Evolutionary conservation across 768 basidiomycete genomes (phyloP), one percentile per base, ranked within the genome.

Genomic region (Panaeolus papilionaceus): DNA sequence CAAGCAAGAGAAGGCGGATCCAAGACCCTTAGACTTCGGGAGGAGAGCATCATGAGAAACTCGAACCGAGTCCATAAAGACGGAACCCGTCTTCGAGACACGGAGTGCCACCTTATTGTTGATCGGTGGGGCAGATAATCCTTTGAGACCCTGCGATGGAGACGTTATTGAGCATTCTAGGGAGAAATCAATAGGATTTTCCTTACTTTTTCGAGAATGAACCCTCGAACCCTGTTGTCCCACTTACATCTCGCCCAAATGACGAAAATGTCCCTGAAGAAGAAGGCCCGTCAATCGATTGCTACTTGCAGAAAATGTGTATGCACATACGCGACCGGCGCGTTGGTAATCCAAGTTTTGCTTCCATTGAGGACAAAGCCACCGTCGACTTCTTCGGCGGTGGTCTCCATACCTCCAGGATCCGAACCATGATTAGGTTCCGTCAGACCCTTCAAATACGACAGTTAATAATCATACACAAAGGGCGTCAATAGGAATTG

Each of bases 371-470:
- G 75, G 28, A 93, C 79, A 78, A 90, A 98, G 4, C 95, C 95
- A 12, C 95, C 94, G 64, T 92, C 91, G 0, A 84, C 83, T 77
- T 98, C 94, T 69, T 88, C 88, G 11, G 95, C 97, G 33, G 86
- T 90, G 0, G 97, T 98, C 74, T 96, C 94, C 97, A 99, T 98
- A n/a, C 91, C 89, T n/a, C 90, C 91, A 16, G 96, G 96, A 73
- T 99, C 97, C 2, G 96, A 98, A 26, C 97, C 97, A 75, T 98
- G 95, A 72, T 98, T 95, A 0, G 97, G 94, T 79, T 99, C 97
- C 0, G 97, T 98, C 49, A 98, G 81, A 37, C 96, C 96, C 96
- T 97, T 37, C 33, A 16, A 61, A 63, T 10, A 49, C 40, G 61
- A 38, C 44, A 38, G 49, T 44, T 45, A 16, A n/a, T 65, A 49